Conservation (phyloP, 2,329 filamentous ascomycete genomes). For the Macroventuria anomochaeta region DNA sequence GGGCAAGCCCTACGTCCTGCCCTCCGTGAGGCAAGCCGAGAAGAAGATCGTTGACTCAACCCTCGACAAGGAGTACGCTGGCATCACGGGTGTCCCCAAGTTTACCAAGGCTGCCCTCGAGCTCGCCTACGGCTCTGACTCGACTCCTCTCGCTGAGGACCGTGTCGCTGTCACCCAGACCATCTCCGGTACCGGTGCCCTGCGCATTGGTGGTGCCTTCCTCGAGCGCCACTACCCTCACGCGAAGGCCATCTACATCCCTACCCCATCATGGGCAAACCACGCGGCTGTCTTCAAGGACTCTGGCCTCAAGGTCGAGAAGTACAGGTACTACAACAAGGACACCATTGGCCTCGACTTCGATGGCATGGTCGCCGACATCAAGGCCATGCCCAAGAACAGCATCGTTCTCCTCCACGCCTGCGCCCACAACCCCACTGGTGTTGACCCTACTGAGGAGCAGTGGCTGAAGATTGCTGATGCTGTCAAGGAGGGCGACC, state of each 20-base stretch:
- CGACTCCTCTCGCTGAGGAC: constrained; percentile 72
- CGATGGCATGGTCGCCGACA: constrained; percentile 86
- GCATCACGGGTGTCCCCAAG: constrained; percentile 92
- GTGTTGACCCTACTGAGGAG: constrained; percentile 87
- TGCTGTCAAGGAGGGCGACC: constrained; percentile 81
- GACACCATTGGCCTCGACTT: constrained; percentile 98
- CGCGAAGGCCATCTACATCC: constrained; percentile 95
- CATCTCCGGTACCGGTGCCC: constrained; percentile 95
- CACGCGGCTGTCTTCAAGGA: constrained; percentile 96
- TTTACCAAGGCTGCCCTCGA: constrained; percentile 92
- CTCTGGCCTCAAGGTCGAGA: constrained; percentile 86
- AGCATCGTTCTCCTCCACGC: constrained; percentile 95
- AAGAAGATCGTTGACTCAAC: constrained; percentile 78
- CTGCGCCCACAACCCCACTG: constrained; percentile 97
- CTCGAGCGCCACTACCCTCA: constrained; percentile 88
- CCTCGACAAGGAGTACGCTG: constrained; percentile 96
- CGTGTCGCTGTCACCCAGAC: constrained; percentile 93
- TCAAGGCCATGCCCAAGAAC: constrained; percentile 84
- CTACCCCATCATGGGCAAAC: constrained; percentile 96
- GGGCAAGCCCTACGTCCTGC: constrained; percentile 97
- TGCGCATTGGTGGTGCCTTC: constrained; percentile 94
- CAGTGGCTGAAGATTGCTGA: constrained; percentile 93
- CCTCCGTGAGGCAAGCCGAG: constrained; percentile 89
- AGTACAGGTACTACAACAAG: constrained; percentile 99
- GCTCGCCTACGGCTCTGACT: constrained; percentile 87